These are phyloP conservation scores for Rhodomyrtus psidioides DNA, from an alignment of 441 rosid genomes.

Conservation along the genomic window DNA sequence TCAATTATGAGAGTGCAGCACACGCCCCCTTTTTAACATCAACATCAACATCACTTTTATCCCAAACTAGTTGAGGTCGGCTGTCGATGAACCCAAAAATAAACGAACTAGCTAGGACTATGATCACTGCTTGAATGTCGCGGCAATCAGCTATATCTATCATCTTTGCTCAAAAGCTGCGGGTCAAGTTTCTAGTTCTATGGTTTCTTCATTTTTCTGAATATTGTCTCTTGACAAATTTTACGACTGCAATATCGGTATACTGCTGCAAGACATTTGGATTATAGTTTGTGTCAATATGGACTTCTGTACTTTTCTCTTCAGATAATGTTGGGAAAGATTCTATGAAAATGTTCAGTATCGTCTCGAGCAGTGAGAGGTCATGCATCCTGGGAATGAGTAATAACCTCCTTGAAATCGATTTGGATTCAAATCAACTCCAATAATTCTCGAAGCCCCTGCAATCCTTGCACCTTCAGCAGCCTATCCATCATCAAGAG, in stretches of 20 bases:
- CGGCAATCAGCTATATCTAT: neutral
- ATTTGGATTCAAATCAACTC: constrained; percentile 63
- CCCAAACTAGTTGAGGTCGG: no score
- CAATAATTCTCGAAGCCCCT: constrained; percentile 78
- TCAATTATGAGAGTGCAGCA: neutral
- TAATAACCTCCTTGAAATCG: constrained; percentile 49
- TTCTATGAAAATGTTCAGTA: neutral
- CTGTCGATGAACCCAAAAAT: no score
- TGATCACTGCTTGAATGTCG: neutral
- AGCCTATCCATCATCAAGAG: constrained; percentile 26
- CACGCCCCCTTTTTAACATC: neutral
- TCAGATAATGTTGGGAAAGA: neutral
- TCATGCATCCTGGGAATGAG: neutral
- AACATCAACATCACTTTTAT: no score
- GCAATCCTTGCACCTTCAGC: constrained; percentile 76
- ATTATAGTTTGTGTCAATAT: neutral
- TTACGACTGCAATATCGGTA: neutral
- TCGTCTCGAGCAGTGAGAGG: neutral
- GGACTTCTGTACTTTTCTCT: no score
- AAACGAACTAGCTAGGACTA: neutral
- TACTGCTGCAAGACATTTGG: neutral
- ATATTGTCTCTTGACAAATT: neutral
- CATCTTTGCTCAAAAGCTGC: neutral
- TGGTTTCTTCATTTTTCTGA: neutral
- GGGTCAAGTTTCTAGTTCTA: neutral